phyloP scores from a whole-genome alignment of 768 basidiomycete genomes.

The Obba rivulosa region DNA sequence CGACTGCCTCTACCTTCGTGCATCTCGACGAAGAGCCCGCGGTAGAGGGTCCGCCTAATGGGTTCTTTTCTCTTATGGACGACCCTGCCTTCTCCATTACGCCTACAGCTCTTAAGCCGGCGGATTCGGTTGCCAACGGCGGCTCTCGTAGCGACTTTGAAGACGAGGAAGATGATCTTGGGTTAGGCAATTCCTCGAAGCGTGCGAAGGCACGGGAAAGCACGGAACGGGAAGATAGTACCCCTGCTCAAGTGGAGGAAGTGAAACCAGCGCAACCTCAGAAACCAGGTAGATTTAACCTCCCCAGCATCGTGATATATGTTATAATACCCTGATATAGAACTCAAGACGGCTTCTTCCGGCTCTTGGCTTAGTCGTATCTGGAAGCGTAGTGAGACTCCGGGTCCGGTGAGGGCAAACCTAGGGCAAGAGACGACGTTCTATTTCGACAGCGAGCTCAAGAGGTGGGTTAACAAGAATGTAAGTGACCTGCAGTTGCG shows the following conservation, averaged over 20 bases:
- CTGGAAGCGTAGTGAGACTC: constrained; percentile 64
- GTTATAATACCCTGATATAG: constrained; percentile 10
- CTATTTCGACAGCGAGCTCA: constrained; percentile 92
- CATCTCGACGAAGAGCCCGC: constrained; percentile 39
- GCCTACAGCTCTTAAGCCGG: constrained; percentile 17
- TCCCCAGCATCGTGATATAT: background rate
- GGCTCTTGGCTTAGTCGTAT: constrained; percentile 79
- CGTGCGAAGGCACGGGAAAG: constrained; percentile 25
- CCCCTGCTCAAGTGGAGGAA: constrained; percentile 13
- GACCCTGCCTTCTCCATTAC: constrained; percentile 39
- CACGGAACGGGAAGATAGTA: background rate
- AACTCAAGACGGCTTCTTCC: constrained; percentile 25
- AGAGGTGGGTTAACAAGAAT: constrained; percentile 95
- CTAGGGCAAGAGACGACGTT: constrained; percentile 89
- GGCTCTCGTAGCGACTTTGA: constrained; percentile 28
- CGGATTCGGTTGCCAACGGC: constrained; percentile 9
- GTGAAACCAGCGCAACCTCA: constrained; percentile 1
- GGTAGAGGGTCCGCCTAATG: constrained; percentile 29
- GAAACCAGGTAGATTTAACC: constrained; percentile 6
- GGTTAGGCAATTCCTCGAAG: constrained; percentile 71
- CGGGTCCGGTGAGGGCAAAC: constrained; percentile 83
- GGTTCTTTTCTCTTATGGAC: constrained; percentile 85
- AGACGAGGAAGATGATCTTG: constrained; percentile 84
- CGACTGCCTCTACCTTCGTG: constrained; percentile 65
- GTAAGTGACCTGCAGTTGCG: constrained; percentile 34